Evolutionary conservation across 169 alveolate species (phyloP), one percentile per base, ranked within the genome.

Genomic region (Eimeria tenella): DNA sequence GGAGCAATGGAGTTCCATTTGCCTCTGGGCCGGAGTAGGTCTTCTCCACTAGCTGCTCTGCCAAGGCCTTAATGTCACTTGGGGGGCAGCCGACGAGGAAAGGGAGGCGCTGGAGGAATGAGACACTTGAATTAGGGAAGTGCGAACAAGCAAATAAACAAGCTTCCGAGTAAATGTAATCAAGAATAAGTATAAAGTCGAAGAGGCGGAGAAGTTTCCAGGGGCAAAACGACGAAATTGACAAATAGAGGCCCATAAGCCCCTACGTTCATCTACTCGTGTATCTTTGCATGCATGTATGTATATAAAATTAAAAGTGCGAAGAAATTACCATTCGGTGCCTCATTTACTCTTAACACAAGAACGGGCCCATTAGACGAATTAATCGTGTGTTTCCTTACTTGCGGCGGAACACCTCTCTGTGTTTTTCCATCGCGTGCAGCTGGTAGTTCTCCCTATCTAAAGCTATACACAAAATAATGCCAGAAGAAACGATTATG

Each of bases 51-150:
- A 86, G 93, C 49, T 50, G 56, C 65, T 62, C 93, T 7, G 93
- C 81, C 79, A 86, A 58, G 3, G 93, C 93, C 68, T 86, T 86
- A 68, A 86, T 19, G 68, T 86, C 93, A 10, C 25, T 60, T 65
- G 55, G 49, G 74, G 91, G 25, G 79, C 91, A 83, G 50, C 91
- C 91, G 25, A 17, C 60, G 62, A 83, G 91, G 91, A 60, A 83
- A 9, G 91, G 77, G 17, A 83, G 62, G 62, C 91, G 17, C 77
- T 83, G 91, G 63, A 83, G 60, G 42, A 83, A 83, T 5, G 21
- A 56, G 77, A 83, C 91, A 77, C 91, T 83, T 60, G 42, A 31
- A 31, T 31, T 31, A 31, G 2, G 42, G 42, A 2, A 56, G 9
- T 8, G 49, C 42, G 42, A 31, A 23, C 15, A 71, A 3, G 1